Evolutionary conservation across 1,284 basidiomycete genomes (phyloP), one percentile per base, ranked within the genome.

Genomic region (Naganishia liquefaciens): DNA sequence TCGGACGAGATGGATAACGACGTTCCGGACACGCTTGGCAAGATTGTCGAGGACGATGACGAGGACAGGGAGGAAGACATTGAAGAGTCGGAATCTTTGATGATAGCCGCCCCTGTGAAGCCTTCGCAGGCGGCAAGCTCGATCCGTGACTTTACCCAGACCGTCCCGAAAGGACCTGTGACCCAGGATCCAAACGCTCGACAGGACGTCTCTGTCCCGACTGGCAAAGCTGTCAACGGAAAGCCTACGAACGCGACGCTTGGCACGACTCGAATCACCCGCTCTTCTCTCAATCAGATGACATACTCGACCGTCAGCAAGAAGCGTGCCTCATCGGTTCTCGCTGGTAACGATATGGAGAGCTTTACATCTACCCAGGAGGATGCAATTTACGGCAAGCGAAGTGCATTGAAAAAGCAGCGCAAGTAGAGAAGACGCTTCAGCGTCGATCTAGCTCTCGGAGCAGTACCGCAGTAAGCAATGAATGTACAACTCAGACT

Each of bases 1-100:
- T 50, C 57, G 3, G 57, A 60, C 19, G 57, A 60, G 21, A 60
- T 60, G 57, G 57, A 50, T 25, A 60, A 60, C 40, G 57, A 60
- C 37, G 57, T 40, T 21, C 46, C 57, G 21, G 57, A 60, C 39
- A 60, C 46, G n/a, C 39, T 60, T 23, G 46, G 57, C 21, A 60
- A 40, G 28, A 60, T 60, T 39, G 57, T 37, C 17, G 57, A 39
- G 25, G 57, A 60, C 7, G 57, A 60, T 27, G 46, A 60, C 37
- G 57, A 60, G 2, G 33, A 37, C 33, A 39, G 46, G 46, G 57
- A 60, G 30, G 57, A 60, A 5, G 57, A 60, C 33, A 60, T 60
- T n/a, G 57, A 60, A 50, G 57, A 60, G 43, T 60, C 57, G 19
- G 57, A 60, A 21, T 40, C 46, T 0, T 27, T 60, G 30, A 60